These are phyloP conservation scores for Flaveria floridana DNA, from an alignment of 140 eudicot genomes.

Conservation along the genomic window DNA sequence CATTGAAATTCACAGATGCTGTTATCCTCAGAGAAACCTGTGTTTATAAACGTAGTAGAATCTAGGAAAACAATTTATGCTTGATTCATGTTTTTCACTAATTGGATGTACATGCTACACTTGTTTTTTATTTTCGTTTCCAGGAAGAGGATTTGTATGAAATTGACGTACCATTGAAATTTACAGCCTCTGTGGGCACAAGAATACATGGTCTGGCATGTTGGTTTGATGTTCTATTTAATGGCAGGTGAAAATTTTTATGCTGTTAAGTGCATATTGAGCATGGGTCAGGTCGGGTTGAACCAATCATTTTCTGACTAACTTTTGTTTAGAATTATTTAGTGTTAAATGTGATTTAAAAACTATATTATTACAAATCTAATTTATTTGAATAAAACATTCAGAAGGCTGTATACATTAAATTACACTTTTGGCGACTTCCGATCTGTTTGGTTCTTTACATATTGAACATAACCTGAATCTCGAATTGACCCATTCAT, in stretches of 20 bases:
- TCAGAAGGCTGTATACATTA: neutral
- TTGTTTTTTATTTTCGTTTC: constrained; percentile 8
- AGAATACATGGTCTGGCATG: constrained; percentile 95
- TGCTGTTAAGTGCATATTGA: neutral
- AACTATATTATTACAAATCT: neutral
- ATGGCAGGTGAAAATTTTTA: constrained; percentile 64
- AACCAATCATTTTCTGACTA: neutral
- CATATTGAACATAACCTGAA: neutral
- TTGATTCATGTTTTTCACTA: neutral
- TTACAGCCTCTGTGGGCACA: constrained; percentile 71
- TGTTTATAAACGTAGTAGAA: neutral
- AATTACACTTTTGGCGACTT: neutral
- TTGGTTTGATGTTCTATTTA: constrained; percentile 91
- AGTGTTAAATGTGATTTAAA: neutral
- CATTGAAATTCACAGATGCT: constrained; percentile 52
- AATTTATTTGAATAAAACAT: neutral
- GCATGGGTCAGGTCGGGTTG: neutral
- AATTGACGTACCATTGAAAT: constrained; percentile 71
- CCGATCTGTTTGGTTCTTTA: neutral
- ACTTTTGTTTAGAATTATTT: neutral
- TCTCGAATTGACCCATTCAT: neutral
- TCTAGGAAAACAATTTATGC: neutral
- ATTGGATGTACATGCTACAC: neutral
- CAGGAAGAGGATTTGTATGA: constrained; percentile 97
- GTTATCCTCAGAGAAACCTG: neutral